These are phyloP conservation scores for Nicotiana paniculata DNA, from an alignment of 257 asterid species.

Conservation along the genomic window DNA sequence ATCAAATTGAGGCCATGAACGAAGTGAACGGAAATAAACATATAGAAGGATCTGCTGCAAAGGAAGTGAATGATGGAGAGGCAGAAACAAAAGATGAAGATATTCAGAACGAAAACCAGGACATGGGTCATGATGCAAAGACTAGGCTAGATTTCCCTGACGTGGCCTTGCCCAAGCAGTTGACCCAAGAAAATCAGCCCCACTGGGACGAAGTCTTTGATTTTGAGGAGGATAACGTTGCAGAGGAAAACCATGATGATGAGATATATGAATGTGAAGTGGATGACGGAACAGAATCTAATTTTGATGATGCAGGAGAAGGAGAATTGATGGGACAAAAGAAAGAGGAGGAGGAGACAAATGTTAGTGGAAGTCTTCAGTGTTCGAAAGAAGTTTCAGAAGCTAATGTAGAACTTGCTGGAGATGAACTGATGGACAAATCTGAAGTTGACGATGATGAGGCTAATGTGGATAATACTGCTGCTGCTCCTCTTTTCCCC, in stretches of 20 bases:
- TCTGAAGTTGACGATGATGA: background rate
- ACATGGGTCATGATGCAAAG: background rate
- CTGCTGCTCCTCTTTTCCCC: background rate
- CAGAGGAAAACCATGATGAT: background rate
- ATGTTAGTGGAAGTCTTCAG: background rate
- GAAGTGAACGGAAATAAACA: background rate
- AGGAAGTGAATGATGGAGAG: slow-evolving; percentile 11
- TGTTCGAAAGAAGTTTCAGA: background rate
- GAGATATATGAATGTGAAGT: background rate
- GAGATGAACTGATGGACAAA: background rate
- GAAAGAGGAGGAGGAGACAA: background rate
- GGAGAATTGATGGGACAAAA: background rate
- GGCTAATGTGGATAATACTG: background rate
- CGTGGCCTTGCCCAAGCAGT: background rate
- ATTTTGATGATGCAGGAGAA: background rate
- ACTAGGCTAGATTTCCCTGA: background rate
- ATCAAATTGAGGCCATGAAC: background rate
- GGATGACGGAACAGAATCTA: background rate
- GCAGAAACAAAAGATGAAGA: slow-evolving; percentile 4
- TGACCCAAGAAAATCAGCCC: background rate
- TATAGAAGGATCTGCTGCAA: background rate
- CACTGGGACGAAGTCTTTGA: background rate
- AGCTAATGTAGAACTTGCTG: background rate
- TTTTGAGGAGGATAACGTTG: background rate
- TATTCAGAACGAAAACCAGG: background rate